Conservation (phyloP, 306 rosid genomes). For the Gillenia trifoliata region DNA sequence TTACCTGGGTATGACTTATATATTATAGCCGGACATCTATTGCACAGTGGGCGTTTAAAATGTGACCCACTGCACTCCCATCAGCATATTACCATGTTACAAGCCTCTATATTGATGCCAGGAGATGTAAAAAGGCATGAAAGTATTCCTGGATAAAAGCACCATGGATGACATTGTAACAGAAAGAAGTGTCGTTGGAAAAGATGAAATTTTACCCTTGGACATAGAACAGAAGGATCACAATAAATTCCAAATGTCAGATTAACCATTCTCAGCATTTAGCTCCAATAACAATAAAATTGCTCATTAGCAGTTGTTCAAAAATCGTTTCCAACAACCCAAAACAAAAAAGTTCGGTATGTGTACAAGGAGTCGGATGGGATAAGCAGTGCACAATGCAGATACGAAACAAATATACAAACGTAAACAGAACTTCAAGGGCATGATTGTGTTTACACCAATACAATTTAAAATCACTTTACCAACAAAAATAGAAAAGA, state of each 20-base stretch:
- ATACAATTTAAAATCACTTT: background rate
- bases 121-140: background rate
- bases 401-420: background rate
- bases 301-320: background rate
- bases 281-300: background rate
- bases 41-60: background rate
- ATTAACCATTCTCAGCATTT: background rate
- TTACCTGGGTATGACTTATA: background rate
- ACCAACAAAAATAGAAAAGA: background rate
- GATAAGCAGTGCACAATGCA: background rate
- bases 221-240: background rate
- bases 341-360: background rate
- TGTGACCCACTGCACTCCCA: slow-evolving; percentile 12
- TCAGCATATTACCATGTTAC: background rate
- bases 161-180: background rate
- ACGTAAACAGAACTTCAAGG: background rate
- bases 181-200: background rate
- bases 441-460: background rate
- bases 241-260: background rate
- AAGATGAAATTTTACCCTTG: background rate
- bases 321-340: background rate
- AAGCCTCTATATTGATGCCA: slow-evolving; percentile 8
- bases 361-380: background rate
- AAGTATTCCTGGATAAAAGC: background rate
- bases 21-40: background rate